These are phyloP conservation scores for Globisporangium carolinianum DNA, from an alignment of 352 stramenopile genomes.

Conservation along the genomic window DNA sequence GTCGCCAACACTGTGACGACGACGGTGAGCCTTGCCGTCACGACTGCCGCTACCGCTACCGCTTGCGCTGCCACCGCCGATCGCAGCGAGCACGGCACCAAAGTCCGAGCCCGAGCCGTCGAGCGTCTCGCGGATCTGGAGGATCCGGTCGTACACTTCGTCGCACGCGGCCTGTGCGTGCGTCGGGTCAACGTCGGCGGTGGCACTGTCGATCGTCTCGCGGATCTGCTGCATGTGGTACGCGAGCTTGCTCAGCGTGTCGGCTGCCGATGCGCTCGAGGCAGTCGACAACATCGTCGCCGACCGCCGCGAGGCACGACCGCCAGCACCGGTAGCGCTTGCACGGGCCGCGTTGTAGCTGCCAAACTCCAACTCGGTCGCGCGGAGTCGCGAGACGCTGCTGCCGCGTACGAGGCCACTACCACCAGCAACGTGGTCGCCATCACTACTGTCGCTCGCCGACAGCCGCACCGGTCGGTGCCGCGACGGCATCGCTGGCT, in stretches of 20 bases:
- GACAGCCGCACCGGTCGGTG: constrained; percentile 1
- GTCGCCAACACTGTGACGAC: not conserved
- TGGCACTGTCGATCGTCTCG: constrained; percentile 49
- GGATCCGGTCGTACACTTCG: constrained; percentile 41
- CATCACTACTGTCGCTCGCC: constrained; percentile 10
- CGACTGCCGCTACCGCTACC: not conserved
- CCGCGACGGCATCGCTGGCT: not conserved
- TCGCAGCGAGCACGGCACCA: constrained; percentile 31
- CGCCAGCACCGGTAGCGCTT: too few relatives aligned
- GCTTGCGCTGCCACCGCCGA: constrained; percentile 8
- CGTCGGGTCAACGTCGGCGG: constrained; percentile 42
- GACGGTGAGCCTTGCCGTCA: too few relatives aligned
- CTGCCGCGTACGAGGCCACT: not conserved
- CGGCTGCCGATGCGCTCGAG: not conserved
- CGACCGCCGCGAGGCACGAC: not conserved
- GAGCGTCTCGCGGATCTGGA: constrained; percentile 41
- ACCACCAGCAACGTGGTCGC: not conserved
- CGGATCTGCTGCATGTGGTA: constrained; percentile 61
- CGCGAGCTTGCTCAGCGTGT: constrained; percentile 45
- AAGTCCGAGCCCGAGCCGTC: constrained; percentile 42
- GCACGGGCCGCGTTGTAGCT: not conserved
- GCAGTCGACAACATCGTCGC: not conserved
- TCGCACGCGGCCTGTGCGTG: constrained; percentile 24
- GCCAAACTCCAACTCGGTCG: constrained; percentile 14
- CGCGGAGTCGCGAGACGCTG: constrained; percentile 17